These are phyloP conservation scores for Dactylellina sp. DNA, from an alignment of 2,329 filamentous ascomycete genomes.

Conservation along the genomic window DNA sequence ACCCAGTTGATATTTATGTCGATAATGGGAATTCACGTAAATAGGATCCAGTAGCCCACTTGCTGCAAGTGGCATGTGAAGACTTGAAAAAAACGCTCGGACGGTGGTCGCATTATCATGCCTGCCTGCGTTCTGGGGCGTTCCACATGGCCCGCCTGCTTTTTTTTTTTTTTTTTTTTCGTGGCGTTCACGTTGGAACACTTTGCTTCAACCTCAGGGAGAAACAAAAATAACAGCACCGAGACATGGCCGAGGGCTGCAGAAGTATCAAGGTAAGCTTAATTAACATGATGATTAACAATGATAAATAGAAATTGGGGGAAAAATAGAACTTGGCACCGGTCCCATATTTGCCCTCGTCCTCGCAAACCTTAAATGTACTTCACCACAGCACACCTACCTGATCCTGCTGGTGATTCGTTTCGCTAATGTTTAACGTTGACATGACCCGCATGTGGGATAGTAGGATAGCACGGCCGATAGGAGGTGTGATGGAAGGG, in stretches of 20 bases:
- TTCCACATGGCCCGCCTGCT: constrained; percentile 5
- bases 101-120: constrained; percentile 22
- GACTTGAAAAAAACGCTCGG: constrained; percentile 1
- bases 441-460: constrained; percentile 20
- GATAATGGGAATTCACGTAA: constrained; percentile 3
- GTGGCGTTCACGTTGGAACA: not conserved
- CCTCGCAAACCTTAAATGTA: constrained; percentile 52
- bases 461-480: too few species aligned
- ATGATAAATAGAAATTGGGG: too few species aligned
- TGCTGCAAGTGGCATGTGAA: constrained; percentile 36
- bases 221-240: constrained; percentile 14
- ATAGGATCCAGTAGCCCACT: constrained; percentile 7
- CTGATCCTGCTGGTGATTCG: constrained; percentile 1
- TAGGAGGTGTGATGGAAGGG: too few species aligned
- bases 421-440: constrained; percentile 44
- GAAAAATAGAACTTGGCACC: too few species aligned
- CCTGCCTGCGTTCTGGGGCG: constrained; percentile 23
- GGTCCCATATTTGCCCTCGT: too few species aligned
- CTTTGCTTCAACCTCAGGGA: constrained; percentile 1
- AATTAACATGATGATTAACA: too few species aligned
- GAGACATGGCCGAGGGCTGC: constrained; percentile 14
- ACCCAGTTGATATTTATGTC: constrained; percentile 9
- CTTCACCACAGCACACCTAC: constrained; percentile 8
- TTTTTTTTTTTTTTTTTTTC: constrained; percentile 8
- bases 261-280: too few species aligned